These are phyloP conservation scores for Wickerhamomyces bovis DNA, from an alignment of 805 yeast species.

Conservation along the genomic window DNA sequence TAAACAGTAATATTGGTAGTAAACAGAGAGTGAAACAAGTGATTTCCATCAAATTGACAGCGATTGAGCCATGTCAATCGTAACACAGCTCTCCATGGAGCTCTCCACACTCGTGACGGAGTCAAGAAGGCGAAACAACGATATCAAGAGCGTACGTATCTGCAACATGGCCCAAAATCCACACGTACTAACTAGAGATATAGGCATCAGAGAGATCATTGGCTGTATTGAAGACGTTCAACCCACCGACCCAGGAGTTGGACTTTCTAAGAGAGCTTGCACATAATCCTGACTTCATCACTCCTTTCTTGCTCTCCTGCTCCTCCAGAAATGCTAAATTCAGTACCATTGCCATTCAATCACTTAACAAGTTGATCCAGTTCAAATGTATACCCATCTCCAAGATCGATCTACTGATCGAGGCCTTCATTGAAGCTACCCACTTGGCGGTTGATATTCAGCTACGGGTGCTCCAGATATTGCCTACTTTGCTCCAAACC, in stretches of 20 bases:
- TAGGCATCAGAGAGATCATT: conserved; percentile 43
- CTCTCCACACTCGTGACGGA: conserved; percentile 57
- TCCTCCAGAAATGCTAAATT: conserved; percentile 70
- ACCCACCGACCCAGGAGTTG: conserved; percentile 23
- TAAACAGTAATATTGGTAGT: neutral
- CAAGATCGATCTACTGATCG: conserved; percentile 50
- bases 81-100: conserved; percentile 50
- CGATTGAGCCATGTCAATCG: conserved; percentile 32
- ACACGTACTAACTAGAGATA: conserved; percentile 9
- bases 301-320: conserved; percentile 71
- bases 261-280: conserved; percentile 31
- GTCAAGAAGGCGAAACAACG: conserved; percentile 62
- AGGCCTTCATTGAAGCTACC: conserved; percentile 66
- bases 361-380: conserved; percentile 56
- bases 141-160: conserved; percentile 53
- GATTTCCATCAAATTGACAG: neutral
- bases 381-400: conserved; percentile 47
- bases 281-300: conserved; percentile 46
- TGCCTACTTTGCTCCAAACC: conserved; percentile 67
- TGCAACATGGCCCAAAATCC: too few relatives aligned
- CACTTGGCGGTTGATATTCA: conserved; percentile 77
- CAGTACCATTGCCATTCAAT: conserved; percentile 64
- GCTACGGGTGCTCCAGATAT: conserved; percentile 73
- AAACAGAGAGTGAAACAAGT: neutral
- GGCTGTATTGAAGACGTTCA: conserved; percentile 34